Base-by-base conservation (phyloP, 2,329 filamentous ascomycete species). In the Fonsecaea multimorphosa region DNA sequence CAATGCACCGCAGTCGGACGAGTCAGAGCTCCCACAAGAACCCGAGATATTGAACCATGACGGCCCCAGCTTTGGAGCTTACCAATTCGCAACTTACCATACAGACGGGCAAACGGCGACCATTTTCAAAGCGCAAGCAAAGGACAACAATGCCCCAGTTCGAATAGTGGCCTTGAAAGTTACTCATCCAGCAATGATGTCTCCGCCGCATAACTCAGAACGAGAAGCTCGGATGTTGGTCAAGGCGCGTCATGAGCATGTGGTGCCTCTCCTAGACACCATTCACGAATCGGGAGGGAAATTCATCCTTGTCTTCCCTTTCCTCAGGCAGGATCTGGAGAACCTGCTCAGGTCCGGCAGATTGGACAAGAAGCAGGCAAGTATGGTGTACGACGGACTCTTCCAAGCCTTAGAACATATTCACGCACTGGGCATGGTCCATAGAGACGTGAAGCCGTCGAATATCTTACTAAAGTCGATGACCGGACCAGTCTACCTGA, bases 391-490 rank as follows among this genome's bases (percentile, higher is more conserved):
- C 84, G 78, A 79, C 11, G 88, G 93, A 71, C 74, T 95, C 6
- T 90, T 97, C 74, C 76, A 79, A 2, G 93, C 87, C 6, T 84
- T 99, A 1, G 80, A 79, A 1, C 84, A 91, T 72, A 82, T 97
- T 1, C 95, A 99, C 75, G 72, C 77, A 7, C 79, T 87, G 27
- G 90, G 87, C 7, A 93, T 99, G 64, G 90, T 99, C 61, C 95
- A 99, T 76, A 89, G 95, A 63, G 95, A 99, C 74, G 82, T 99
- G 75, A 99, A 99, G 74, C 95, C 95, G 0, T 93, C 92, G 0
- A 96, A 97, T 60, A 85, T 99, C 38, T 82, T 97, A 8, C 84
- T 97, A 53, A 81, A 84, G 49, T 87, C 89, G 0, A 80, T 85
- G 0, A 80, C 84, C 5, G 91, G 91, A 0, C 90, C 92, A 3